phyloP scores from a whole-genome alignment of 2,329 filamentous ascomycete genomes.

The Diplodia seriata region DNA sequence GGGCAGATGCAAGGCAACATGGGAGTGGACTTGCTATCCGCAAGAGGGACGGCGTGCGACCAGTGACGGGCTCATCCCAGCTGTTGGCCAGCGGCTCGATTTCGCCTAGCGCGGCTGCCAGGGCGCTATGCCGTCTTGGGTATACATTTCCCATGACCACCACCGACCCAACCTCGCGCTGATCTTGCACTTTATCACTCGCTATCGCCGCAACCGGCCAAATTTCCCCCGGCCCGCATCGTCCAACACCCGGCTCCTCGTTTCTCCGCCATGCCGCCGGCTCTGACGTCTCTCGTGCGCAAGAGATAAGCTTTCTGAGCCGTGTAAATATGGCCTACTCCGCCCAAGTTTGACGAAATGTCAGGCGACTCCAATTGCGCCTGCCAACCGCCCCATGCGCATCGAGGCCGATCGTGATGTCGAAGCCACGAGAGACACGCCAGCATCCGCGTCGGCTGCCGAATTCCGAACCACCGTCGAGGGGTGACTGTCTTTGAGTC shows the following conservation, averaged over 20 bases:
- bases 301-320: slow-evolving; percentile 11
- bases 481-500: too few relatives aligned
- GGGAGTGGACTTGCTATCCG: slow-evolving; percentile 32
- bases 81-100: slow-evolving; percentile 20
- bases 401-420: too few relatives aligned
- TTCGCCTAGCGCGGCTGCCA: slow-evolving; percentile 5
- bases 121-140: slow-evolving; percentile 20
- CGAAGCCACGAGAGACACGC: too few relatives aligned
- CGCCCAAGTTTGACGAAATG: neutral
- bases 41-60: slow-evolving; percentile 30
- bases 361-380: slow-evolving; percentile 9
- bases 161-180: slow-evolving; percentile 1
- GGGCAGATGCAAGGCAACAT: slow-evolving; percentile 10
- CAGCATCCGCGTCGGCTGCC: too few relatives aligned
- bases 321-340: slow-evolving; percentile 29
- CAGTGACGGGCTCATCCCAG: slow-evolving; percentile 10
- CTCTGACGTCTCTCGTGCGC: neutral
- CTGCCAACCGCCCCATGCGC: too few relatives aligned
- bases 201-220: slow-evolving; percentile 29
- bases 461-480: too few relatives aligned
- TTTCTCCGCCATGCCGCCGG: neutral
- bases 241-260: neutral
- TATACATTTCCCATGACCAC: slow-evolving; percentile 30
- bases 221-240: slow-evolving; percentile 22
- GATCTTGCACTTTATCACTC: slow-evolving; percentile 25